Evolutionary conservation across 495 filamentous ascomycete species (phyloP).

Genomic region (Glutinoglossum americanum): DNA sequence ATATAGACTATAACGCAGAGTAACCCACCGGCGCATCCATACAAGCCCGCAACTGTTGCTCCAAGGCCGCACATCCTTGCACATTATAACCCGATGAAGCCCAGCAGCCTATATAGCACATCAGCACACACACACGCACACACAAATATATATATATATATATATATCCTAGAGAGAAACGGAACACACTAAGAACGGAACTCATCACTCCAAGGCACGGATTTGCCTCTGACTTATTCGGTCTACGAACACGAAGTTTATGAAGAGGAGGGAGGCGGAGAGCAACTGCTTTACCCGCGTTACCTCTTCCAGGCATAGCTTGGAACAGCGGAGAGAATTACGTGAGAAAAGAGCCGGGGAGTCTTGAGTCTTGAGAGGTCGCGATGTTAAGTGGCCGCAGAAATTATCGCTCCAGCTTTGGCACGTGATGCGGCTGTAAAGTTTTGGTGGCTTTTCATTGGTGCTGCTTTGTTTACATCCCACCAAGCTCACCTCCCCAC

Average conservation of each 20-base stretch:
- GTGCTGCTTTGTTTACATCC: not conserved
- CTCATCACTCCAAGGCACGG: conserved; percentile 73
- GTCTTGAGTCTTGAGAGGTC: not conserved
- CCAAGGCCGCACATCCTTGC: conserved; percentile 57
- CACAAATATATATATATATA: not conserved
- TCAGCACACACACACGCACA: not conserved
- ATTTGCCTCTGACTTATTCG: conserved; percentile 53
- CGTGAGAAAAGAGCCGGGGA: not conserved
- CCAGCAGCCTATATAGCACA: conserved; percentile 75
- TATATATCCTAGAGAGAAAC: not conserved
- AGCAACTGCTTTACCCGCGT: not conserved
- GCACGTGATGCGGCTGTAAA: not conserved
- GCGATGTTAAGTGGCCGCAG: no score
- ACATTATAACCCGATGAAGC: conserved; percentile 60
- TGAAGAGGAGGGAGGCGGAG: conserved; percentile 33
- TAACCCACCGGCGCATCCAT: conserved; percentile 64
- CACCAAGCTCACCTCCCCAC: not conserved
- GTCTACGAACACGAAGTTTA: conserved; percentile 61
- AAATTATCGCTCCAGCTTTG: no score
- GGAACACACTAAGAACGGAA: conserved; percentile 63
- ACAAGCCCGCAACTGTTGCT: conserved; percentile 66
- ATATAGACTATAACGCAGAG: not conserved
- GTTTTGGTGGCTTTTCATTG: not conserved
- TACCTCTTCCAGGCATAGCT: not conserved
- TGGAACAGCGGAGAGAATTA: not conserved